These are phyloP conservation scores for Neurospora pannonica DNA, from an alignment of 495 filamentous ascomycete species.

Conservation along the genomic window DNA sequence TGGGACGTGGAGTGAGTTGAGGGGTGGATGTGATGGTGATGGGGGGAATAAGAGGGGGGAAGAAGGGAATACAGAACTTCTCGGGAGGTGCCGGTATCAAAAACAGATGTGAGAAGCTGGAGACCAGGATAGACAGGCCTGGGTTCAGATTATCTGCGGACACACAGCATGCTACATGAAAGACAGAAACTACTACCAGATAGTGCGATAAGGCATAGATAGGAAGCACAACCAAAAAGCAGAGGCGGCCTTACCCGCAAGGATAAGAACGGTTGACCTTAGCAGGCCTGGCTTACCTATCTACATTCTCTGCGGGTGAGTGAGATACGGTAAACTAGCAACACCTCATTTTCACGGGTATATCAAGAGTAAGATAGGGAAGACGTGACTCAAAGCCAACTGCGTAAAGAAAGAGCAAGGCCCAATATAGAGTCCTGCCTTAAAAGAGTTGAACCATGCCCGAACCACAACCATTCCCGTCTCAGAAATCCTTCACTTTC, in stretches of 20 bases:
- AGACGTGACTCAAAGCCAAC: not conserved
- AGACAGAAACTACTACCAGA: not conserved
- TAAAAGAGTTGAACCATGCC: not conserved
- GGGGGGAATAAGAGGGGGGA: not conserved
- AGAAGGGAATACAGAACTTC: not conserved
- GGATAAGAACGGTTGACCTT: too few relatives aligned
- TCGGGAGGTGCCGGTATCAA: not conserved
- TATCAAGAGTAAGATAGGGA: too few relatives aligned
- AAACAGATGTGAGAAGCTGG: not conserved
- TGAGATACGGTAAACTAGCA: too few relatives aligned
- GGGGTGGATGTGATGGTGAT: not conserved
- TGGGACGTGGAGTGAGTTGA: not conserved
- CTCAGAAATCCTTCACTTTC: not conserved
- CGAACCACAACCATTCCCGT: not conserved
- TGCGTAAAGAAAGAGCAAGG: not conserved
- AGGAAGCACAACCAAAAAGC: not conserved
- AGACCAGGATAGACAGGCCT: not conserved
- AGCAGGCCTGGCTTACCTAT: too few relatives aligned
- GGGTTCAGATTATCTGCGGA: not conserved
- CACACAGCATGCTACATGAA: not conserved
- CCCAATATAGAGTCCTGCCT: not conserved
- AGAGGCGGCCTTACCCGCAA: too few relatives aligned
- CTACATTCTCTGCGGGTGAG: too few relatives aligned
- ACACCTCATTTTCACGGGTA: too few relatives aligned
- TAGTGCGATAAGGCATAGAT: not conserved